Base-by-base conservation (phyloP, 148 eudicot species). In the Rhododendron vialii region DNA sequence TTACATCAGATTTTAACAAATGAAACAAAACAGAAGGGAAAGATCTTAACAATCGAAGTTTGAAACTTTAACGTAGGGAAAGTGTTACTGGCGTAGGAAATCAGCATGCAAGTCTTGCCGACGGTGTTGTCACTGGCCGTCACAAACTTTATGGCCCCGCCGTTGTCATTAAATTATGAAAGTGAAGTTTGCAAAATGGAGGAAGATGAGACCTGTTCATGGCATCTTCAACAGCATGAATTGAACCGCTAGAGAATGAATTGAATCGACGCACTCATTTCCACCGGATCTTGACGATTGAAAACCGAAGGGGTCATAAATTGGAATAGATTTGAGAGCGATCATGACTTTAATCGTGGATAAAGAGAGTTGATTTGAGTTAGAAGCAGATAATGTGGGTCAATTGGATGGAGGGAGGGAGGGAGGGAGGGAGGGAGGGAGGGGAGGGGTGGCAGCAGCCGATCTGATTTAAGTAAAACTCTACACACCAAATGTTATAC, bases 41-140 rank as follows among this genome's bases (percentile, higher is more conserved):
- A 65, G 73, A 65, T 65, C 73, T 65, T 26, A n/a, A 65, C 12
- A 65, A 9, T 65, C 8, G 41, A 41, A 30, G 57, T n/a, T 30
- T 3, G 83, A 26, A 85, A 53, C 84, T 85, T 55, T 0, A 89
- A 89, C 86, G 89, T 87, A 50, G 91, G 91, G 74, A 89, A 89
- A 28, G 91, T 89, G 91, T 89, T 89, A 1, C 65, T 59, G 65
- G 65, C 20, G 65, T 59, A 59, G 65, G 65, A 59, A 59, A 59
- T 20, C 76, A 88, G 82, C 91, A 89, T 85, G 87, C 91, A 89
- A 36, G 91, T 89, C 41, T 89, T 89, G 18, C 91, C 91, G 55
- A 89, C 91, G 61, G 91, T 82, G 87, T 30, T 30, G 30, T 30
- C 91, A 35, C 91, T 89, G 33, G 87, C 89, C 17, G 91, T 89